Evolutionary conservation across 2,329 filamentous ascomycete genomes (phyloP).

Genomic region (Hymenotorrendiella dingleyae): DNA sequence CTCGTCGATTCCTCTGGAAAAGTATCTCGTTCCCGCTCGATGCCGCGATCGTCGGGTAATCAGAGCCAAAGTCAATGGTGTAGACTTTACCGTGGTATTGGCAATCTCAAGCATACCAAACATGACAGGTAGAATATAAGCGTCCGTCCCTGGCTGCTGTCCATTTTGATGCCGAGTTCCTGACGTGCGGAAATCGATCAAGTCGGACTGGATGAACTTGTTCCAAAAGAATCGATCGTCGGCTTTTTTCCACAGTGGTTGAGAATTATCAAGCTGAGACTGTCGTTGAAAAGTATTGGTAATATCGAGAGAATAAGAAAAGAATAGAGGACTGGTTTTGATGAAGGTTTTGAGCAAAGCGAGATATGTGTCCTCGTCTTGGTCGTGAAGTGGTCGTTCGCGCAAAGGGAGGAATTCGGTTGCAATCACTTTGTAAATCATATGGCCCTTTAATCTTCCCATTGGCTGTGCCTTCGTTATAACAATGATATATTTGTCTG

Average conservation of each 20-base stretch:
- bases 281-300: conserved; percentile 97
- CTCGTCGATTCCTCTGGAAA: conserved; percentile 90
- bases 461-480: conserved; percentile 92
- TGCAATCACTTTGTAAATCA: conserved; percentile 86
- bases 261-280: conserved; percentile 63
- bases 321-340: conserved; percentile 87
- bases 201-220: conserved; percentile 79
- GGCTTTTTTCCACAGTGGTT: conserved; percentile 82
- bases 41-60: conserved; percentile 86
- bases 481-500: conserved; percentile 91
- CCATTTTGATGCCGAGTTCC: conserved; percentile 59
- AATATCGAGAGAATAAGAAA: conserved; percentile 93
- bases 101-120: conserved; percentile 94
- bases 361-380: conserved; percentile 91
- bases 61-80: conserved; percentile 74
- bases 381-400: conserved; percentile 84
- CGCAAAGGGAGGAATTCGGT: conserved; percentile 93
- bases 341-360: conserved; percentile 74
- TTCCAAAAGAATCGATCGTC: conserved; percentile 99
- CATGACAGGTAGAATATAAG: conserved; percentile 91
- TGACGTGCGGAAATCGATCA: conserved; percentile 77
- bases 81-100: conserved; percentile 78
- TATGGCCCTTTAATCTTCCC: conserved; percentile 88
- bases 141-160: conserved; percentile 72
- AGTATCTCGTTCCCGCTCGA: conserved; percentile 86